Evolutionary conservation across 805 yeast species (phyloP).

Genomic region (Kodamaea kakaduensis): DNA sequence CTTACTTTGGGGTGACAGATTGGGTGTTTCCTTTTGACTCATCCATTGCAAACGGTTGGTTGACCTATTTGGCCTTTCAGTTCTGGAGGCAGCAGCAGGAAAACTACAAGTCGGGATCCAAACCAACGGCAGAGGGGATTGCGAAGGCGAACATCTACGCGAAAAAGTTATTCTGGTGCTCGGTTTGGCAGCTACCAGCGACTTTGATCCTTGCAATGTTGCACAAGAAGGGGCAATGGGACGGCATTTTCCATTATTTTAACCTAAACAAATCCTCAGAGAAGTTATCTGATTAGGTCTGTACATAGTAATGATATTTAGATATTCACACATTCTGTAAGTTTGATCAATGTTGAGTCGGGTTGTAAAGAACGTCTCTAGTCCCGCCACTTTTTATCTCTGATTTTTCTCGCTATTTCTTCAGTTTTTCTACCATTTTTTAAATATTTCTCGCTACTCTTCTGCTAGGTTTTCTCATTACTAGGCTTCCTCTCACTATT

Average conservation of each 20-base stretch:
- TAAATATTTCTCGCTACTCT: too few relatives aligned
- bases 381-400: too few relatives aligned
- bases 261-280: conserved; percentile 1
- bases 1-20: conserved; percentile 79
- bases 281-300: conserved; percentile 2
- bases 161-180: conserved; percentile 85
- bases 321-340: not conserved
- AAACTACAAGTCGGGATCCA: conserved; percentile 45
- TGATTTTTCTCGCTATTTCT: too few relatives aligned
- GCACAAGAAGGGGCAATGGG: conserved; percentile 96
- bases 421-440: too few relatives aligned
- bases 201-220: conserved; percentile 87
- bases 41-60: conserved; percentile 79
- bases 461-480: too few relatives aligned
- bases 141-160: conserved; percentile 66
- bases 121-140: conserved; percentile 54
- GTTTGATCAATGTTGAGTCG: too few relatives aligned
- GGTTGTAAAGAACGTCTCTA: too few relatives aligned
- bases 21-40: conserved; percentile 78
- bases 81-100: conserved; percentile 82
- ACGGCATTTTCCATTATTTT: conserved; percentile 38
- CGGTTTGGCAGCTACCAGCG: conserved; percentile 91
- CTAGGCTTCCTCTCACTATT: too few relatives aligned
- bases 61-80: conserved; percentile 68
- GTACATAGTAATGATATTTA: conserved; percentile 1